phyloP scores from a whole-genome alignment of 495 filamentous ascomycete species.

The Aspergillus conjunctus region DNA sequence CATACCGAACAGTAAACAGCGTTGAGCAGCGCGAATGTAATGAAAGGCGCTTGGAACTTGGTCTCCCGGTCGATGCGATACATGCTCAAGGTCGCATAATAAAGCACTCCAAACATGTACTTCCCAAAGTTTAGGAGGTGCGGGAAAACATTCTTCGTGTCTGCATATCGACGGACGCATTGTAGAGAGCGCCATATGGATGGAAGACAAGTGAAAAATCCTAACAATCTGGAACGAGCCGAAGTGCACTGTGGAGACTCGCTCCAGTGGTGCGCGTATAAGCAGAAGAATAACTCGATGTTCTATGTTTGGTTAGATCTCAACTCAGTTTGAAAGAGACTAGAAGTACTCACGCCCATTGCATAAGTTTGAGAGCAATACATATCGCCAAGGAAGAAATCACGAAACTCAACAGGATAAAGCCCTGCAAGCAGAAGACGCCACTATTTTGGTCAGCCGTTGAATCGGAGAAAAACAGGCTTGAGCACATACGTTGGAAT shows the following conservation, averaged over 20 bases:
- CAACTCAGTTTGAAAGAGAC: not conserved
- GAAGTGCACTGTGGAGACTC: constrained; percentile 80
- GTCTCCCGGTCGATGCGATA: constrained; percentile 71
- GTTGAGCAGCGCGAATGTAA: constrained; percentile 78
- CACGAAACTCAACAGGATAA: constrained; percentile 93
- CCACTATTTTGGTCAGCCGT: constrained; percentile 59
- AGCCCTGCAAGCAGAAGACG: constrained; percentile 81
- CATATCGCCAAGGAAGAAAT: constrained; percentile 98
- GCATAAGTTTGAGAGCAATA: constrained; percentile 92
- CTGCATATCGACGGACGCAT: constrained; percentile 85
- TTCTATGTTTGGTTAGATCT: constrained; percentile 57
- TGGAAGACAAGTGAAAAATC: constrained; percentile 83
- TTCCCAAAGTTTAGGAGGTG: constrained; percentile 93
- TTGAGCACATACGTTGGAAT: constrained; percentile 70
- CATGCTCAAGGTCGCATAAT: constrained; percentile 72
- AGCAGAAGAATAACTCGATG: constrained; percentile 90
- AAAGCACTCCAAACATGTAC: constrained; percentile 81
- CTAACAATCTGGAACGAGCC: constrained; percentile 76
- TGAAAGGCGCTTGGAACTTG: constrained; percentile 66
- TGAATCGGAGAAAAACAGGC: not conserved
- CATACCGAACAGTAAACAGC: constrained; percentile 84
- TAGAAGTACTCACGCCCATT: constrained; percentile 70
- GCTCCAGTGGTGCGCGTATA: constrained; percentile 77
- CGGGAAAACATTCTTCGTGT: constrained; percentile 85
- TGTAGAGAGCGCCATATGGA: constrained; percentile 88